Percentiles rank a stretch among this genome's conserved stretches.
These are phyloP conservation scores for Pleurotus djamor DNA, from an alignment of 768 basidiomycete species.

Conservation along the genomic window DNA sequence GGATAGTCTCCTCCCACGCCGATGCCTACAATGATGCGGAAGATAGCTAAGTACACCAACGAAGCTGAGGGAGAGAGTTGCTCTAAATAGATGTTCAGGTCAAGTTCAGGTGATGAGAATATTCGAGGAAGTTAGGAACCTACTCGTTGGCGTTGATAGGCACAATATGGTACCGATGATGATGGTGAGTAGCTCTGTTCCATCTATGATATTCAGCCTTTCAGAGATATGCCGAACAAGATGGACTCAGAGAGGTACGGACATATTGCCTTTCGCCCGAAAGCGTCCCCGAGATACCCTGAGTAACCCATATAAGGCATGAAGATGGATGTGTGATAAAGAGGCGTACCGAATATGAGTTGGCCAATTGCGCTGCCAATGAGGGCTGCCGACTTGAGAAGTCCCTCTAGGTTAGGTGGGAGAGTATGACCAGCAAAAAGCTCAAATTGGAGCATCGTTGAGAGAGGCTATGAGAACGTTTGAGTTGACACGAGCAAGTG, in stretches of 20 bases:
- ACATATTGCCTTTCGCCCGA: constrained; percentile 73
- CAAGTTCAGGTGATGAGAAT: neutral
- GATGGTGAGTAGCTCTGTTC: constrained; percentile 78
- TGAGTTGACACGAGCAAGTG: neutral
- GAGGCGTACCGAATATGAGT: constrained; percentile 49
- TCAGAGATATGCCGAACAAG: neutral
- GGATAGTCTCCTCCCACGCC: constrained; percentile 83
- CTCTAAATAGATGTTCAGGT: neutral
- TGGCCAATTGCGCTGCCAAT: constrained; percentile 74
- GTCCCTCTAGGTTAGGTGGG: constrained; percentile 54
- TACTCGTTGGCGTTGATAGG: constrained; percentile 63
- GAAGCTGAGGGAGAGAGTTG: constrained; percentile 45
- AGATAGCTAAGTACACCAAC: constrained; percentile 66
- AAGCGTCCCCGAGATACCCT: constrained; percentile 64
- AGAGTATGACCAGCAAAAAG: constrained; percentile 51
- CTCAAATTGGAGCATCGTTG: constrained; percentile 66
- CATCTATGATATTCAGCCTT: constrained; percentile 37
- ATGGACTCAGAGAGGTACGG: neutral
- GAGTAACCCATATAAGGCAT: neutral
- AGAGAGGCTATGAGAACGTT: constrained; percentile 44
- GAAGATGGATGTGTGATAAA: neutral
- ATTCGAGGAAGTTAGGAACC: constrained; percentile 1
- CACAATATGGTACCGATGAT: constrained; percentile 74
- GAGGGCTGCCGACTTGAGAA: constrained; percentile 65
- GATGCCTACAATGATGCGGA: constrained; percentile 71